A percentile compares a stretch with the other conserved stretches of the same genome.
Evolutionary conservation across 805 yeast species (phyloP).

Genomic region (Grigorovia jiainica): DNA sequence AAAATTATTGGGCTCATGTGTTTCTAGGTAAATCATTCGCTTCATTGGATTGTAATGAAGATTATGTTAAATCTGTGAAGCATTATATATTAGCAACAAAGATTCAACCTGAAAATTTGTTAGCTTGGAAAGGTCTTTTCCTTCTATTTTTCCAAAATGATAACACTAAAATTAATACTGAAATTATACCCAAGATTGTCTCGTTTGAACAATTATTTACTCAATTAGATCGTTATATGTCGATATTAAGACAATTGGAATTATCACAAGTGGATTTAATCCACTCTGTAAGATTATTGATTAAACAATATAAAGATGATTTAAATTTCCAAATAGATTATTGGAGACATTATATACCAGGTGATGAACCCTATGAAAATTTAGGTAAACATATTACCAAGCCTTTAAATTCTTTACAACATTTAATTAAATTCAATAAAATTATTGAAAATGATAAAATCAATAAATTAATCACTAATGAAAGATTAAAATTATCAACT

Average conservation of each 20-base stretch:
- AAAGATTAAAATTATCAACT: conserved; percentile 41
- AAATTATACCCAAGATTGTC: conserved; percentile 28
- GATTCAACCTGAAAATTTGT: conserved; percentile 40
- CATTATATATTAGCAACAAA: conserved; percentile 42
- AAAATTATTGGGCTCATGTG: conserved; percentile 56
- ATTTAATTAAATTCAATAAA: conserved; percentile 35
- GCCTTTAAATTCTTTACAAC: conserved; percentile 37
- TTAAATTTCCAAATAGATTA: conserved; percentile 33
- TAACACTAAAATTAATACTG: conserved; percentile 6
- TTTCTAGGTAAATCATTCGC: conserved; percentile 66
- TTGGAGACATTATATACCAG: conserved; percentile 46
- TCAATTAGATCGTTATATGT: conserved; percentile 37
- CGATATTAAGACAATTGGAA: conserved; percentile 34
- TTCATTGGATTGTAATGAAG: conserved; percentile 28
- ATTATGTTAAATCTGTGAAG: conserved; percentile 10
- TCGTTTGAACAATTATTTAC: conserved; percentile 35
- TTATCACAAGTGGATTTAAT: conserved; percentile 40
- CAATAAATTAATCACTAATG: conserved; percentile 35
- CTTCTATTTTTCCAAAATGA: conserved; percentile 31
- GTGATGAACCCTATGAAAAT: conserved; percentile 42
- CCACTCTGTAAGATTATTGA: conserved; percentile 38
- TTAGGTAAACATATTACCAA: conserved; percentile 39
- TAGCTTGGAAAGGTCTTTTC: conserved; percentile 79
- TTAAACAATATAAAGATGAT: conserved; percentile 31
- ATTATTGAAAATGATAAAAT: conserved; percentile 35